A percentile compares a stretch with the other conserved stretches of the same genome.
These are phyloP conservation scores for Phytomonas francai DNA, from an alignment of 208 protist genomes.

Conservation along the genomic window DNA sequence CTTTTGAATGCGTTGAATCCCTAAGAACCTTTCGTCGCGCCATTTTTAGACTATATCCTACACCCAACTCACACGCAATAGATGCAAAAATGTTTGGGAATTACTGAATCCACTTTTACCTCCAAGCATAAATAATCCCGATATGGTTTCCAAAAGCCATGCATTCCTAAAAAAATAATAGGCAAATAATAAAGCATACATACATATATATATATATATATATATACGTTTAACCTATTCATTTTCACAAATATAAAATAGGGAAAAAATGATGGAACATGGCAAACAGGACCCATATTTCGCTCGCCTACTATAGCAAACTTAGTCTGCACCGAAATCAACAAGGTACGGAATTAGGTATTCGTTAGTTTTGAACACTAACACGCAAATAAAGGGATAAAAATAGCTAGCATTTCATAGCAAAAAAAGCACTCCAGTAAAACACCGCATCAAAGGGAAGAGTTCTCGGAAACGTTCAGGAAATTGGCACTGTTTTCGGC, in stretches of 20 bases:
- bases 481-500: constrained; percentile 26
- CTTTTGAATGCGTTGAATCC: too few relatives aligned
- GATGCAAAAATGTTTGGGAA: background rate
- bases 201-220: constrained; percentile 3
- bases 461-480: constrained; percentile 7
- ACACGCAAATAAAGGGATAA: too few relatives aligned
- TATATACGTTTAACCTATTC: constrained; percentile 5
- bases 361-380: too few relatives aligned
- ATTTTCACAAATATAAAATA: constrained; percentile 1
- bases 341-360: too few relatives aligned
- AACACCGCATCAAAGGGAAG: too few relatives aligned
- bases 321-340: background rate
- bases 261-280: background rate
- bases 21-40: too few relatives aligned
- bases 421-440: too few relatives aligned
- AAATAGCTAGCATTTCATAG: too few relatives aligned
- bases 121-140: background rate
- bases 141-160: constrained; percentile 2
- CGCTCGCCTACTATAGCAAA: constrained; percentile 1
- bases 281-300: constrained; percentile 2
- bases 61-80: background rate
- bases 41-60: too few relatives aligned
- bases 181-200: constrained; percentile 7
- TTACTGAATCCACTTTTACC: background rate
- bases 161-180: constrained; percentile 10